Conservation (phyloP, 1,139 yeast species). For the Geotrichum aggregatum region DNA sequence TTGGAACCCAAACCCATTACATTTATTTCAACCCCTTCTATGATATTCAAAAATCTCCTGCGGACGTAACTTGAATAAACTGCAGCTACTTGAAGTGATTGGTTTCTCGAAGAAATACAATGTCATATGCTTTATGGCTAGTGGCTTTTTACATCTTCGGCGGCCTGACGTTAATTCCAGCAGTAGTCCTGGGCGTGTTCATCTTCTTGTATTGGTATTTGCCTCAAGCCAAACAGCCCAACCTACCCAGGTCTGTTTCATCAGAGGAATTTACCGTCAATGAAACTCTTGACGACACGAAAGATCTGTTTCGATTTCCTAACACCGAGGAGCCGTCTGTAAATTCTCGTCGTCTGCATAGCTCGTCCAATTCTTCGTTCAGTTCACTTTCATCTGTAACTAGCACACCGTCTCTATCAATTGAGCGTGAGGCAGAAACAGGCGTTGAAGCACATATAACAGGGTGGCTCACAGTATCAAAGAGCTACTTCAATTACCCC, state of each 20-base stretch:
- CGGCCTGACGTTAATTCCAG: conserved; percentile 73
- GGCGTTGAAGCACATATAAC: conserved; percentile 64
- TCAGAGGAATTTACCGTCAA: background rate
- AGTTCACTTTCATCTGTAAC: background rate
- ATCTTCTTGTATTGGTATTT: conserved; percentile 37
- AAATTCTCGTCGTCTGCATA: too few relatives aligned
- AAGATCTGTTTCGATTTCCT: background rate
- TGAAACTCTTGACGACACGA: background rate
- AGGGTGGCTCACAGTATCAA: conserved; percentile 84
- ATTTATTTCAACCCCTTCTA: background rate
- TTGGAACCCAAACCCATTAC: too few relatives aligned
- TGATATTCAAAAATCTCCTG: too few relatives aligned
- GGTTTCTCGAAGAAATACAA: background rate
- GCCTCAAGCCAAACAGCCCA: conserved; percentile 33
- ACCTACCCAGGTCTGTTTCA: background rate
- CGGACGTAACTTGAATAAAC: background rate
- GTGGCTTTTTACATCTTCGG: conserved; percentile 57
- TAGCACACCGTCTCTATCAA: conserved; percentile 13
- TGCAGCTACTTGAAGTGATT: background rate
- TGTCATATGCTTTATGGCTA: conserved; percentile 24
- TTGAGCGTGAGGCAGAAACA: conserved; percentile 52
- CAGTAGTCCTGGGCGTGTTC: conserved; percentile 41
- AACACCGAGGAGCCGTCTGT: background rate
- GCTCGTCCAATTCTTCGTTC: background rate
- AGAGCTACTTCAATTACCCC: conserved; percentile 56